phyloP scores from a whole-genome alignment of 1,284 basidiomycete species.

The Ganoderma resinaceum region DNA sequence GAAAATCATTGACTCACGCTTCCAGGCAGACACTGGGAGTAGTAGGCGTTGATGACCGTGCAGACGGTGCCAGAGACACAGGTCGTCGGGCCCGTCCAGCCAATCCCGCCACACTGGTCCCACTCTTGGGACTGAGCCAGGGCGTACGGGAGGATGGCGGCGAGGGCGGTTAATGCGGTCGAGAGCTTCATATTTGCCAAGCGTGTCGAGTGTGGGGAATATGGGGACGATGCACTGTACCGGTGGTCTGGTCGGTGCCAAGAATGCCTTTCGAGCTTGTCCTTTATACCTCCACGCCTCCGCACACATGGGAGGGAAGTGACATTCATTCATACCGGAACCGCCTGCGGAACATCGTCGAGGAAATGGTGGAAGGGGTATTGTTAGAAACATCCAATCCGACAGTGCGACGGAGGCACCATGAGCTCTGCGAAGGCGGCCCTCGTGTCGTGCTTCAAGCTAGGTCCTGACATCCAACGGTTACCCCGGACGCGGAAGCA shows the following conservation, averaged over 20 bases:
- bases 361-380: slow-evolving; percentile 26
- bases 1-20: slow-evolving; percentile 14
- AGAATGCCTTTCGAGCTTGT: slow-evolving; percentile 16
- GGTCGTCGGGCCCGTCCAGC: slow-evolving; percentile 45
- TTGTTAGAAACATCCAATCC: neutral
- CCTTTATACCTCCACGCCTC: slow-evolving; percentile 21
- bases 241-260: slow-evolving; percentile 15
- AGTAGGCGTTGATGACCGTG: slow-evolving; percentile 39
- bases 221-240: neutral
- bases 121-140: slow-evolving; percentile 41
- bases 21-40: slow-evolving; percentile 44
- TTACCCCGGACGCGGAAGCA: slow-evolving; percentile 3
- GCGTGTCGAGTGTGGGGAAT: neutral
- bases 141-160: slow-evolving; percentile 38
- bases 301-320: neutral
- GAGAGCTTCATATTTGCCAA: slow-evolving; percentile 36
- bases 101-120: slow-evolving; percentile 47
- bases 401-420: neutral
- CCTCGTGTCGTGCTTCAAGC: neutral
- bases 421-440: neutral
- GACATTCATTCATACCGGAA: neutral
- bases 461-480: slow-evolving; percentile 12
- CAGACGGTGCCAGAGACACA: slow-evolving; percentile 42
- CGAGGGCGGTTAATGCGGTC: slow-evolving; percentile 37
- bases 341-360: slow-evolving; percentile 27